Evolutionary conservation across 2,329 filamentous ascomycete species (phyloP).

Genomic region (Ophiostoma australiae): DNA sequence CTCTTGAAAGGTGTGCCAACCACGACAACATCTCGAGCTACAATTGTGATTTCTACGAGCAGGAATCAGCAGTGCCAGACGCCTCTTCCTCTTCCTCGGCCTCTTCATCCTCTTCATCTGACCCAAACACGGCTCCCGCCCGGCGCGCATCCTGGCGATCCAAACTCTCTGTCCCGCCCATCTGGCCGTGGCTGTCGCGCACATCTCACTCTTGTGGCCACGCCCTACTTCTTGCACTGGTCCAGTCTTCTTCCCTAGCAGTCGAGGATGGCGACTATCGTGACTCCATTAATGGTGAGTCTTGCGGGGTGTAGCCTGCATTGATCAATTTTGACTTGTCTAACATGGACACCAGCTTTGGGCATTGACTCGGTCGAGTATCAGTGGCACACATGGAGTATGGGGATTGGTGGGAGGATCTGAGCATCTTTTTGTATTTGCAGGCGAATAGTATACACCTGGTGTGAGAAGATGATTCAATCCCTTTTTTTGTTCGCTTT

Average conservation of each 20-base stretch:
- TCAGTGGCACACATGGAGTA: conserved; percentile 22
- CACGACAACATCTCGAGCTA: neutral
- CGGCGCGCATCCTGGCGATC: conserved; percentile 10
- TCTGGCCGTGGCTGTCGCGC: conserved; percentile 21
- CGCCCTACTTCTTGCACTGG: neutral
- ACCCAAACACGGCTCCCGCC: neutral
- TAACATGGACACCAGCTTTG: conserved; percentile 15
- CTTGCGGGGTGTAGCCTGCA: neutral
- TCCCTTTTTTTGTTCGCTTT: neutral
- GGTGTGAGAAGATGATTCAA: neutral
- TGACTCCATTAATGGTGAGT: neutral
- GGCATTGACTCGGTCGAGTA: conserved; percentile 20
- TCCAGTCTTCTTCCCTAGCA: neutral
- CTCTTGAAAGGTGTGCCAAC: neutral
- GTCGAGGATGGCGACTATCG: neutral
- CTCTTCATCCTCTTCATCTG: neutral
- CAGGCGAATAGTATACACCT: too few relatives aligned
- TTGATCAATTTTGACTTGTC: neutral
- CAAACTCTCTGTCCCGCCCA: neutral
- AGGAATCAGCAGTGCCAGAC: neutral
- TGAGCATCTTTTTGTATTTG: neutral
- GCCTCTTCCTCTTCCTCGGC: neutral
- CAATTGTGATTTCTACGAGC: neutral
- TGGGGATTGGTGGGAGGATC: neutral
- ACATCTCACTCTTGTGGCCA: conserved; percentile 16